Evolutionary conservation across 805 yeast species (phyloP).

Genomic region (Yamadazyma nakazawae): DNA sequence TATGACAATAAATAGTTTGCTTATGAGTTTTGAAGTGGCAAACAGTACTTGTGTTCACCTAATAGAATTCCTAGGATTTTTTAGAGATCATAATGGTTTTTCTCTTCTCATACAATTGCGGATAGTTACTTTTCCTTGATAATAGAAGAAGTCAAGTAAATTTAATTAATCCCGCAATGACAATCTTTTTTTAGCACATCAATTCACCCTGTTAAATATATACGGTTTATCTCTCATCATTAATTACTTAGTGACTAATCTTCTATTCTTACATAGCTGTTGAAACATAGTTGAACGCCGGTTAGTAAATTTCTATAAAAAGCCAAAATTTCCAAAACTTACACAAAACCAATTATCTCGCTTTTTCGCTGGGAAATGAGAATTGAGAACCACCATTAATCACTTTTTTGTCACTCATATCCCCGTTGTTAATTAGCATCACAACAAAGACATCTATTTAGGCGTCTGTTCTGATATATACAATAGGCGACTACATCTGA

Average conservation of each 20-base stretch:
- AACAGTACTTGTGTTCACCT: too few species aligned
- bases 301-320: background rate
- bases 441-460: background rate
- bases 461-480: background rate
- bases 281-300: background rate
- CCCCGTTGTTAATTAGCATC: conserved; percentile 5
- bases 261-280: too few species aligned
- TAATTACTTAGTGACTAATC: too few species aligned
- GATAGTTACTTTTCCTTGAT: background rate
- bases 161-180: background rate
- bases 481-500: background rate
- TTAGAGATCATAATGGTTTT: too few species aligned
- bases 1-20: too few species aligned
- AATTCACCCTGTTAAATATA: too few species aligned
- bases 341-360: background rate
- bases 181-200: background rate
- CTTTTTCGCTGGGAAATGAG: conserved; percentile 2
- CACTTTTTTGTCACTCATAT: conserved; percentile 9
- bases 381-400: conserved; percentile 7
- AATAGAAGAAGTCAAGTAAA: background rate
- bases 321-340: background rate
- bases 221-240: too few species aligned
- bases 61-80: too few species aligned
- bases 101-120: background rate
- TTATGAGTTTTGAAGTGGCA: too few species aligned